These are phyloP conservation scores for Botrytis squamosa DNA, from an alignment of 2,329 filamentous ascomycete genomes.

Conservation along the genomic window DNA sequence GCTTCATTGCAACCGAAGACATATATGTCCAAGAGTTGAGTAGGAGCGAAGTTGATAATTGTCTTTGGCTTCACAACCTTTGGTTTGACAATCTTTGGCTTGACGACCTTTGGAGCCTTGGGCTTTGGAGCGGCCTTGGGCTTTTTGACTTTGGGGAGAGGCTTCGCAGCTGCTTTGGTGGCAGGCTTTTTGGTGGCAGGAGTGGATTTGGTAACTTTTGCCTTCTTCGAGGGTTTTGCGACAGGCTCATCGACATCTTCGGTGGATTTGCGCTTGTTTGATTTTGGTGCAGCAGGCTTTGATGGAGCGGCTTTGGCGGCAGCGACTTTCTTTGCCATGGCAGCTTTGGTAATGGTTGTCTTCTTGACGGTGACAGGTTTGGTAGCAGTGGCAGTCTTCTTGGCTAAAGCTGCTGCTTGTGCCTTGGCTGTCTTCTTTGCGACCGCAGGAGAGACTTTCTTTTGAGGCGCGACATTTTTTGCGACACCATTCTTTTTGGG, in stretches of 20 bases:
- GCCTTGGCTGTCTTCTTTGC: slow-evolving; percentile 16
- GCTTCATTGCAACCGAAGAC: slow-evolving; percentile 76
- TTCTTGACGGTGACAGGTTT: slow-evolving; percentile 15
- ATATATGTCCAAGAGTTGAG: slow-evolving; percentile 65
- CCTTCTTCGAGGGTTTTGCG: slow-evolving; percentile 14
- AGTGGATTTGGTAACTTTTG: background rate
- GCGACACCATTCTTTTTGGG: slow-evolving; percentile 10
- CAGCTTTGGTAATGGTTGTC: slow-evolving; percentile 9
- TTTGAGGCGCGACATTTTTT: slow-evolving; percentile 24
- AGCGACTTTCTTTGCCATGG: slow-evolving; percentile 9
- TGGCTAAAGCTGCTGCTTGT: background rate
- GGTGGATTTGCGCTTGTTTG: slow-evolving; percentile 18
- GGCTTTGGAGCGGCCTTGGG: slow-evolving; percentile 15
- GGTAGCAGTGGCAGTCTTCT: slow-evolving; percentile 11
- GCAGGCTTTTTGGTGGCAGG: slow-evolving; percentile 9
- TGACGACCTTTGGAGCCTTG: slow-evolving; percentile 7
- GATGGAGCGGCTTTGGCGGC: slow-evolving; percentile 8
- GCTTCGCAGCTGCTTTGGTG: slow-evolving; percentile 1
- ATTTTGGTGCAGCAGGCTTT: slow-evolving; percentile 15
- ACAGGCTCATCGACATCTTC: slow-evolving; percentile 12
- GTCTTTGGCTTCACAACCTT: slow-evolving; percentile 19
- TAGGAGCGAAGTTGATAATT: slow-evolving; percentile 60
- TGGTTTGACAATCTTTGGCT: slow-evolving; percentile 12
- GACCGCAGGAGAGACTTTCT: slow-evolving; percentile 32
- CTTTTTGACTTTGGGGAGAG: background rate